Evolutionary conservation across 2,329 filamentous ascomycete genomes (phyloP), one percentile per base, ranked within the genome.

Genomic region (Ceratocystis lukuohia): DNA sequence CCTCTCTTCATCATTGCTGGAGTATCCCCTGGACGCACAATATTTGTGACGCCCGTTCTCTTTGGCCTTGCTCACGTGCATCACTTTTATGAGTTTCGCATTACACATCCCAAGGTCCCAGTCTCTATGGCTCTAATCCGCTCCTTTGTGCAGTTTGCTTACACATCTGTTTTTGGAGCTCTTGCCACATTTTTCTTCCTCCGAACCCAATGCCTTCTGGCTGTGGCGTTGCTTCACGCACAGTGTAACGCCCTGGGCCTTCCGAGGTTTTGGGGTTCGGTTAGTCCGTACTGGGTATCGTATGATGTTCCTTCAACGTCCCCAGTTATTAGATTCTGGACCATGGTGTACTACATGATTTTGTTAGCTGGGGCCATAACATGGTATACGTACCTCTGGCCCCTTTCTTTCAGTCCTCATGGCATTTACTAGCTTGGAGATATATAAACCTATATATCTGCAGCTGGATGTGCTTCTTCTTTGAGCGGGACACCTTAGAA

Each of bases 191-290:
- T 97, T 71, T 72, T 96, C 22, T 96, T 88, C 72, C 74, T 99
- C 22, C 86, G 93, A 45, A 95, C 91, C 0, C 91, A 91, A 2
- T 95, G 88, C 61, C 76, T 97, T 48, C 80, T 87, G 50, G 86
- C 88, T 12, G 88, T 88, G 41, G 86, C 93, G 65, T 73, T 86
- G 22, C 87, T 89, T 4, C 94, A 99, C 73, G 82, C 84, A 8
- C 94, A 97, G 73, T 99, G 94, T 78, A 99, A 99, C 74, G 88
- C 84, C 78, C 89, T 92, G 82, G 94, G 94, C 6, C 78, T 97
- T 62, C 94, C 94, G 25, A 83, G 91, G 5, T 77, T 97, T 67
- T 96, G 89, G 86, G 93, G 94, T 0, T 79, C 83, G 7, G 84
- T 96, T 2, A 83, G 86, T 71, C 82, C 78, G 12, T 73, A 77